Evolutionary conservation across 2,329 filamentous ascomycete species (phyloP), one percentile per base, ranked within the genome.

Genomic region (Botrytis fabae): DNA sequence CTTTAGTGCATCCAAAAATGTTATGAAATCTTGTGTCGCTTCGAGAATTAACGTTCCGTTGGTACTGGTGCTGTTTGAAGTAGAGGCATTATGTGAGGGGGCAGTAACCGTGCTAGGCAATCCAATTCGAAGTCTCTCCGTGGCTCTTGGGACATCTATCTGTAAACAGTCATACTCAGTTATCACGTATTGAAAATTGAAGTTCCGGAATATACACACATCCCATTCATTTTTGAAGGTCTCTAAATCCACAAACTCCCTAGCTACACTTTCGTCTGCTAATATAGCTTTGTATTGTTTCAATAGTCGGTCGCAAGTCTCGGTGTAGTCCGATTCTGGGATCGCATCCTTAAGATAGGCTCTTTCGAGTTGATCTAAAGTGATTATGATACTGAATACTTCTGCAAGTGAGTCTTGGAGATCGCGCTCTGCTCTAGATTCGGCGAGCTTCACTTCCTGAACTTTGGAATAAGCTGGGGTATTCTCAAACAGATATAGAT

Each of bases 11-110:
- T 99, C 96, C 70, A 99, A 88, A 80, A 99, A 95, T 0, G 96
- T 99, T 82, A 99, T 99, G 82, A 99, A 99, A 82, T 98, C 97
- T 82, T 99, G 95, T 0, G 95, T 98, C 2, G 96, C 96, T 76
- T 95, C 91, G 60, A 97, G 85, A 73, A 98, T 97, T 51, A 98
- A 83, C 4, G 89, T 85, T 16, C 89, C 79, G 75, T 80, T 78
- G 70, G 76, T 87, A 78, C 84, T 83, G 71, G 77, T 75, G 75
- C 77, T 75, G 75, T 74, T 86, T 78, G 84, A 82, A 72, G 81
- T 80, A 20, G 82, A 80, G 8, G 84, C 80, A 44, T 84, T 81
- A 25, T 84, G 82, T 4, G 86, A 83, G 38, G 84, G 83, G 76
- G 88, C 86, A 18, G 85, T 88, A 32, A 91, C 83, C 1, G 96